Base-by-base conservation (phyloP, 2,329 filamentous ascomycete species). In the Beauveria brongniartii region DNA sequence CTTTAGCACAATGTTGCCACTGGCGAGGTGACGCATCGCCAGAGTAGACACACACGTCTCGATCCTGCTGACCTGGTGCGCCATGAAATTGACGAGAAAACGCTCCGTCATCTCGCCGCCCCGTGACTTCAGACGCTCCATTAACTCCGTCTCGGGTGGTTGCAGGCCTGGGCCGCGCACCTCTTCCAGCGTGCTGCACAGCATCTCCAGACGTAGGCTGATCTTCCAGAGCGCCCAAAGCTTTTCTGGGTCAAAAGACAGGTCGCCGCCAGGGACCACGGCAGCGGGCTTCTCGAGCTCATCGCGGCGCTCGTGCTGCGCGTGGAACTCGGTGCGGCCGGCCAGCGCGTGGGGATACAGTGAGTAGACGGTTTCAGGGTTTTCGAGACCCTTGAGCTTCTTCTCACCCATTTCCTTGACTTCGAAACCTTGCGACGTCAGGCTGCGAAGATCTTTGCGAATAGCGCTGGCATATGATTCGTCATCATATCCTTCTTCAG, bases 341-440 rank as follows among this genome's bases (percentile, higher is more conserved):
- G 90, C 86, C 37, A 99, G 83, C 0, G 89, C 85, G 72, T 96
- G 92, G 2, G 94, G 93, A 72, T 97, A 99, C 72, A 99, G 89
- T 62, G 96, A 87, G 75, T 96, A 97, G 67, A 99, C 88, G 63
- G 92, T 88, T 73, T 99, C 94, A 0, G 94, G 93, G 70, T 99
- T 99, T 74, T 99, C 94, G 14, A 99, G 85, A 34, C 94, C 94
- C 76, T 99, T 99, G 61, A 99, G 81, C 70, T 96, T 97, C 66
- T 89, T 88, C 74, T 97, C 92, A 54, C 94, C 94, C 72, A 96
- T 88, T 69, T 97, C 92, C 74, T 97, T 97, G 70, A 97, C 92
- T 71, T 96, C 91, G 69, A 97, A 99, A 8, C 94, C 94, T 74
- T 96, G 91, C 53, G 87, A 92, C 67, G 88, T 94, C 28, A 99